Percentiles rank a stretch among this genome's conserved stretches.
phyloP scores from a whole-genome alignment of 2,329 filamentous ascomycete genomes.

The Diaporthe vaccinii region DNA sequence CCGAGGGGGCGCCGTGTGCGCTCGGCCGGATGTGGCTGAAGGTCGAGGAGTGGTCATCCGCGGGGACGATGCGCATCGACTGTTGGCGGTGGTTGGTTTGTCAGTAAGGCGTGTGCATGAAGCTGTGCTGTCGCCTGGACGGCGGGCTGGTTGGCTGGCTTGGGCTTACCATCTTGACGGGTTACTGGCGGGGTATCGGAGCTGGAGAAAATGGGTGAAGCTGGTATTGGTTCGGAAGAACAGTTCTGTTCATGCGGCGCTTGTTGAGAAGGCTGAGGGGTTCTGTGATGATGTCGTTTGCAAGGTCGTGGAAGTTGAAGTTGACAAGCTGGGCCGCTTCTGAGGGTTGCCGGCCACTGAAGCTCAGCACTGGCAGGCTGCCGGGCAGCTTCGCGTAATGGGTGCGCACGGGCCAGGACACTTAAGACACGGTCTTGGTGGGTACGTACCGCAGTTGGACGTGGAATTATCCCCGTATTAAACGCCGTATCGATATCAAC shows the following conservation, averaged over 20 bases:
- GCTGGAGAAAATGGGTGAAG: conserved; percentile 26
- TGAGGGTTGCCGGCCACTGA: conserved; percentile 8
- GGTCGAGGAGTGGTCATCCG: conserved; percentile 73
- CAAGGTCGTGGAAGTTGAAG: conserved; percentile 33
- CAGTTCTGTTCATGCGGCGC: neutral
- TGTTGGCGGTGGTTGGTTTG: conserved; percentile 54
- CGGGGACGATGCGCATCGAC: conserved; percentile 91
- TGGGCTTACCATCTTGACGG: conserved; percentile 64
- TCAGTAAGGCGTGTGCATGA: conserved; percentile 38
- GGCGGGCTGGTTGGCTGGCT: neutral
- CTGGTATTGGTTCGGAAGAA: neutral
- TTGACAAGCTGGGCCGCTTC: neutral
- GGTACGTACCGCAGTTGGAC: neutral
- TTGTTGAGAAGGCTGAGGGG: neutral
- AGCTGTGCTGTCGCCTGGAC: conserved; percentile 14
- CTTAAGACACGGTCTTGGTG: neutral
- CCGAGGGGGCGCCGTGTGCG: conserved; percentile 84
- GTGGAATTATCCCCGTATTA: conserved; percentile 7
- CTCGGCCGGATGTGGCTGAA: conserved; percentile 71
- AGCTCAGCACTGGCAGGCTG: conserved; percentile 39
- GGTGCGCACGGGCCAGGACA: conserved; percentile 31
- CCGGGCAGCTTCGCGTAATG: conserved; percentile 41
- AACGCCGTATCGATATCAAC: neutral
- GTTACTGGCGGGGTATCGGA: conserved; percentile 14
- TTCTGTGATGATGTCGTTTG: neutral